A percentile compares a stretch with the other conserved stretches of the same genome.
Conservation (phyloP, 225 moss, liverwort and hornwort species). For the Bryoerythrophyllum caledonicum region DNA sequence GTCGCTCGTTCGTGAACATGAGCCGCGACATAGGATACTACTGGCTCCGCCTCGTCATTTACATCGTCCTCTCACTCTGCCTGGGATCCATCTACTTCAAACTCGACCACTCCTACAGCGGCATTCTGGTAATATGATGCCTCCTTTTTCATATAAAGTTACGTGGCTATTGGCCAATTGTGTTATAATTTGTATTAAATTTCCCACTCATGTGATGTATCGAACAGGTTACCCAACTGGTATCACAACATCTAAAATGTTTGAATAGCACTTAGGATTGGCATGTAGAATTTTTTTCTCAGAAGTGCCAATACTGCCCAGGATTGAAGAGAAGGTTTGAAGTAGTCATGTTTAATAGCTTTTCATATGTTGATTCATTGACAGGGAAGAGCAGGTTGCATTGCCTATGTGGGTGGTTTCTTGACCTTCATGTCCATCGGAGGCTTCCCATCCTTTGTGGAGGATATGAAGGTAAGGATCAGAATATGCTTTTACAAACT, state of each 20-base stretch:
- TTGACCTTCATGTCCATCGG: slow-evolving; percentile 95
- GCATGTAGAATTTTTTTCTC: too few species aligned
- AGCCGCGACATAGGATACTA: slow-evolving; percentile 79
- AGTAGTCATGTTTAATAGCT: not conserved
- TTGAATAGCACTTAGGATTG: too few species aligned
- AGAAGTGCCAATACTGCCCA: not conserved
- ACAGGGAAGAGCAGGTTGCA: slow-evolving; percentile 84
- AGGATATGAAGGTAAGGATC: slow-evolving; percentile 76
- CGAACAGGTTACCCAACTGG: too few species aligned
- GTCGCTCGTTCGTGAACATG: slow-evolving; percentile 82
- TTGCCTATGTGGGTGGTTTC: slow-evolving; percentile 80
- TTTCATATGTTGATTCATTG: not conserved
- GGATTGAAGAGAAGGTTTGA: not conserved
- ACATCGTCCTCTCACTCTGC: slow-evolving; percentile 55
- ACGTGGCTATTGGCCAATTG: too few species aligned
- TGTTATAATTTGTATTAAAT: too few species aligned
- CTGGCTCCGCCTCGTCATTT: slow-evolving; percentile 82
- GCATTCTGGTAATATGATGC: slow-evolving; percentile 50
- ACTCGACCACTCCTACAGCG: slow-evolving; percentile 43
- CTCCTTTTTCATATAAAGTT: too few species aligned
- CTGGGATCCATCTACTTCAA: slow-evolving; percentile 72
- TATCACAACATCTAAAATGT: too few species aligned
- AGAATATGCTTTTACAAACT: not conserved
- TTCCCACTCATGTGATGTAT: too few species aligned
- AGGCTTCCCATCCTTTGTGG: slow-evolving; percentile 91